Percentiles rank a stretch among this genome's conserved stretches.
Conservation (phyloP, 371 early-diverging fungal species). For the Mucor lusitanicus region DNA sequence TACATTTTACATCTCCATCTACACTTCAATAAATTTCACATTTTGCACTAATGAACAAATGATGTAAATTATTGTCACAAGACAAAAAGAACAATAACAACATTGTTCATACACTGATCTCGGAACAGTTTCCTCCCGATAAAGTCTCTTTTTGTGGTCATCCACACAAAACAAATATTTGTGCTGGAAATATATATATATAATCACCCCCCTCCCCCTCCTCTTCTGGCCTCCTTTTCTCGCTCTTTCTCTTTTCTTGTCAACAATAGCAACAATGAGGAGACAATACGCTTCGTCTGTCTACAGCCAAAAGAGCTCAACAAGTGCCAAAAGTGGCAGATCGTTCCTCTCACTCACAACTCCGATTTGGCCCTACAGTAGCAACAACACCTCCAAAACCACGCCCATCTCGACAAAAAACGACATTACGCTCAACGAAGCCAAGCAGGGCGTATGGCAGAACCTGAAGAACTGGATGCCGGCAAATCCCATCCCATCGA, state of each 20-base stretch:
- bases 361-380: constrained; percentile 14
- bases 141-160: constrained; percentile 5
- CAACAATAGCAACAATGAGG: constrained; percentile 14
- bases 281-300: constrained; percentile 43
- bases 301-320: constrained; percentile 46
- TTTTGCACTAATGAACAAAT: not conserved
- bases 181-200: not conserved
- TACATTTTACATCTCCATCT: not conserved
- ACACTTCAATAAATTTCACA: not conserved
- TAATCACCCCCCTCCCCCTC: not conserved
- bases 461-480: constrained; percentile 30
- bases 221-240: constrained; percentile 11
- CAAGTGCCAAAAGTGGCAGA: constrained; percentile 44
- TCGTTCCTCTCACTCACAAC: constrained; percentile 40
- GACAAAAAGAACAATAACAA: constrained; percentile 3
- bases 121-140: constrained; percentile 14
- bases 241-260: constrained; percentile 19
- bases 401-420: constrained; percentile 7
- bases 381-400: not conserved
- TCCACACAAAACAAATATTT: constrained; percentile 1
- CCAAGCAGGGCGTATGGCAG: constrained; percentile 28
- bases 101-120: not conserved
- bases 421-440: not conserved
- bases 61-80: constrained; percentile 4
- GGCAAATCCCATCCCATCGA: not conserved